These are phyloP conservation scores for Datura wrightii DNA, from an alignment of 257 asterid genomes.

Conservation along the genomic window DNA sequence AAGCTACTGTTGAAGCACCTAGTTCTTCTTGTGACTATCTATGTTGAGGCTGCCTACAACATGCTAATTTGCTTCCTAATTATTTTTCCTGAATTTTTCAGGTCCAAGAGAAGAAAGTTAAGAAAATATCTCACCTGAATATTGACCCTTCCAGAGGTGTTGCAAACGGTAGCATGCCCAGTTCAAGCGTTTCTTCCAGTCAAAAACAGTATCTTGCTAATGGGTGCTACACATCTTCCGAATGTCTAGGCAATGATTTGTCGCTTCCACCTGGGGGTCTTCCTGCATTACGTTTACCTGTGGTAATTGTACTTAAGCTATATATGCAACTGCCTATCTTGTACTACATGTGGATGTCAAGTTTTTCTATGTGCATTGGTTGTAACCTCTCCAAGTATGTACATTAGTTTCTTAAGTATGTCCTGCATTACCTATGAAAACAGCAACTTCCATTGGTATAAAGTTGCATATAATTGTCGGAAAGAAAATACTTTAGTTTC, in stretches of 20 bases:
- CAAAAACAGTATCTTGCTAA: slow-evolving; percentile 65
- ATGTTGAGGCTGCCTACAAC: slow-evolving; percentile 13
- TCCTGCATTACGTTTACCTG: slow-evolving; percentile 81
- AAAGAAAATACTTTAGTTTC: not conserved
- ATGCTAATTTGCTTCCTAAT: slow-evolving; percentile 18
- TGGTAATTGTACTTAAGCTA: slow-evolving; percentile 80
- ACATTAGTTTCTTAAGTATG: slow-evolving; percentile 11
- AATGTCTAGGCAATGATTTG: slow-evolving; percentile 61
- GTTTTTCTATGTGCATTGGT: slow-evolving; percentile 8
- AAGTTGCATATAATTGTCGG: not conserved
- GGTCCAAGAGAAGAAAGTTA: slow-evolving; percentile 98
- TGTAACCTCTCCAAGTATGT: slow-evolving; percentile 9
- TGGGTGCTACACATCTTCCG: slow-evolving; percentile 63
- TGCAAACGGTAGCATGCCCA: slow-evolving; percentile 67
- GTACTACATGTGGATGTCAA: not conserved
- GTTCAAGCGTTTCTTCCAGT: slow-evolving; percentile 70
- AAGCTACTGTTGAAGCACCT: slow-evolving; percentile 16
- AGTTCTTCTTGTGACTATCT: not conserved
- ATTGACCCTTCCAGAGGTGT: slow-evolving; percentile 63
- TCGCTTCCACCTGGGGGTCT: slow-evolving; percentile 76
- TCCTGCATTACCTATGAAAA: slow-evolving; percentile 4
- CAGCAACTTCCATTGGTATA: not conserved
- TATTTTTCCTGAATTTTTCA: slow-evolving; percentile 46
- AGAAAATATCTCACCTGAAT: slow-evolving; percentile 89
- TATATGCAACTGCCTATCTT: slow-evolving; percentile 18